Conservation (phyloP, 306 rosid species). For the Myrica gale region DNA sequence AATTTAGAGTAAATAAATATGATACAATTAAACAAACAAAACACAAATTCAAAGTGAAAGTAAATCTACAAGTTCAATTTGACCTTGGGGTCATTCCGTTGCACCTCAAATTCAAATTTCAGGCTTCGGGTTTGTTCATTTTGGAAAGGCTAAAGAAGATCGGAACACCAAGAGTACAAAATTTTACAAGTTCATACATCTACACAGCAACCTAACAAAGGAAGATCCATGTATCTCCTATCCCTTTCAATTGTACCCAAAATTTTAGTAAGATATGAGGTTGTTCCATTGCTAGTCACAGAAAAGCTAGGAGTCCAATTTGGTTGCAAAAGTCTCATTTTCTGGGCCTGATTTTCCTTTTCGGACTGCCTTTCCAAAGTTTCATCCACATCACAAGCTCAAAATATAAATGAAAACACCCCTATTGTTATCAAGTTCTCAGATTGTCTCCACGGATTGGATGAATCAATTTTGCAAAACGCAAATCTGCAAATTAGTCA, state of each 20-base stretch:
- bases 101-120: no score
- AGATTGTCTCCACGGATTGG: background rate
- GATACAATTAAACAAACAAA: no score
- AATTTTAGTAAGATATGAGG: background rate
- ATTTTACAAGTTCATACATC: no score
- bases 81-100: no score
- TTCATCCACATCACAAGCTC: background rate
- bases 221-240: background rate
- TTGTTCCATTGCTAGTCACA: background rate
- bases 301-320: background rate
- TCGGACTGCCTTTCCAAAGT: background rate
- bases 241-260: background rate
- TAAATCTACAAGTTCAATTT: no score
- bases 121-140: no score
- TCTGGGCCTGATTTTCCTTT: background rate
- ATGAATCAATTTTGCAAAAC: background rate
- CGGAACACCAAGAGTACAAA: no score
- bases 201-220: no score
- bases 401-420: background rate
- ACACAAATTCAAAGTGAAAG: no score
- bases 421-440: background rate
- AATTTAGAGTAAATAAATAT: no score
- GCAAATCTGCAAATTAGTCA: background rate
- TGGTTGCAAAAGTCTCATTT: background rate
- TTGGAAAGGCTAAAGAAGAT: no score